Evolutionary conservation across 768 basidiomycete genomes (phyloP).

Genomic region (Boletus huronensis): DNA sequence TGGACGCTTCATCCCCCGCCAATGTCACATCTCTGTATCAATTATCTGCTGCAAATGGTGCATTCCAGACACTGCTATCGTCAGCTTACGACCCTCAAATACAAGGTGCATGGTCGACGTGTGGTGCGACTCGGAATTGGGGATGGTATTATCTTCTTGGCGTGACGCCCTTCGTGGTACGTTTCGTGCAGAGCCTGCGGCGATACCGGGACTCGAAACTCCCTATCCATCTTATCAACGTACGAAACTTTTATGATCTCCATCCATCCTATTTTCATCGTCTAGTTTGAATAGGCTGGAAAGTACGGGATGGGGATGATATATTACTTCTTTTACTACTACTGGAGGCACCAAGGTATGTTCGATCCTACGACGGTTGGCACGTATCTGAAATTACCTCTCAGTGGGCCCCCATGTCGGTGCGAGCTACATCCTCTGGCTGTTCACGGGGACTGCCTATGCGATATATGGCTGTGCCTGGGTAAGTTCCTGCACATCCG

Average conservation of each 20-base stretch:
- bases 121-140: conserved; percentile 50
- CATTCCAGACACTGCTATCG: neutral
- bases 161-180: conserved; percentile 64
- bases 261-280: neutral
- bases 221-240: conserved; percentile 83
- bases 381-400: neutral
- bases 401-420: conserved; percentile 35
- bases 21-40: neutral
- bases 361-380: neutral
- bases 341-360: conserved; percentile 70
- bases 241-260: conserved; percentile 23
- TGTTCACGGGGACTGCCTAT: conserved; percentile 58
- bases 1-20: neutral
- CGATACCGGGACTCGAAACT: conserved; percentile 79
- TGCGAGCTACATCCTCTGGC: conserved; percentile 63
- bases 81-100: conserved; percentile 32
- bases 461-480: conserved; percentile 73
- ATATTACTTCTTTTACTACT: conserved; percentile 62
- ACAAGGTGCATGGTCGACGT: conserved; percentile 41
- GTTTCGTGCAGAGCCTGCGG: conserved; percentile 81
- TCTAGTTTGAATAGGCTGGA: conserved; percentile 54
- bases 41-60: neutral
- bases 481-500: conserved; percentile 44
- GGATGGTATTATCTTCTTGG: conserved; percentile 55
- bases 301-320: conserved; percentile 74